Evolutionary conservation across 2,329 filamentous ascomycete genomes (phyloP).

Genomic region (Rachicladosporium sp.): DNA sequence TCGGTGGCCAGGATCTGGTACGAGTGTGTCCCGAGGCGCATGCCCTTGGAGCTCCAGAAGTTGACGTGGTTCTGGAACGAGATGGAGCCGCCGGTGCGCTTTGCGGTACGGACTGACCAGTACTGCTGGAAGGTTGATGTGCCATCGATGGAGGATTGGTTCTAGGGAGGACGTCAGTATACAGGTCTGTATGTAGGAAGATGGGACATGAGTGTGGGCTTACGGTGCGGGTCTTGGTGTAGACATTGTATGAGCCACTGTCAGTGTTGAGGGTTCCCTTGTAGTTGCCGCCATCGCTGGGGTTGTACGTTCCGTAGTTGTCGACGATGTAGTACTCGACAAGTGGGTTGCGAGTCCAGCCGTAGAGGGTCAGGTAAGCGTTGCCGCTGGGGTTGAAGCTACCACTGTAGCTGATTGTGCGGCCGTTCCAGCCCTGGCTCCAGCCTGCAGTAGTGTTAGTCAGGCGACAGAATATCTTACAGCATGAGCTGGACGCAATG

Average conservation of each 20-base stretch:
- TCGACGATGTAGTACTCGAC: constrained; percentile 50
- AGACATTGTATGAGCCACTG: constrained; percentile 42
- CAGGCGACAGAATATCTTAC: too few relatives aligned
- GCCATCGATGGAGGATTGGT: constrained; percentile 29
- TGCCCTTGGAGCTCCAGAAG: constrained; percentile 14
- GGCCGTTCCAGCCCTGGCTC: too few relatives aligned
- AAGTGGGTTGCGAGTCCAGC: constrained; percentile 41
- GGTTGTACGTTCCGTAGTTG: constrained; percentile 37
- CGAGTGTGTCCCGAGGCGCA: constrained; percentile 21
- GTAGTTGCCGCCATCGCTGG: constrained; percentile 23
- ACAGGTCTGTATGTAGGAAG: too few relatives aligned
- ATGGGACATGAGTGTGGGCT: too few relatives aligned
- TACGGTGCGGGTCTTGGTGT: constrained; percentile 28
- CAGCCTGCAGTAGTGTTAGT: too few relatives aligned
- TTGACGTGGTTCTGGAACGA: constrained; percentile 17
- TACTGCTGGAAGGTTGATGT: constrained; percentile 33
- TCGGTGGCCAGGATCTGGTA: constrained; percentile 35
- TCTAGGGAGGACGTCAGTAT: constrained; percentile 17
- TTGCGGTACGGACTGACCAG: constrained; percentile 28
- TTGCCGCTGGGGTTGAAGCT: constrained; percentile 21
- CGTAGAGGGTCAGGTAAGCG: constrained; percentile 44
- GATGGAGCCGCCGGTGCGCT: constrained; percentile 19
- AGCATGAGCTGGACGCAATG: too few relatives aligned
- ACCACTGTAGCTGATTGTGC: constrained; percentile 11
- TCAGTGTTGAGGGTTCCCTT: constrained; percentile 41